A percentile compares a stretch with the other conserved stretches of the same genome.
Conservation (phyloP, 1,284 basidiomycete genomes). For the Somion occarium region DNA sequence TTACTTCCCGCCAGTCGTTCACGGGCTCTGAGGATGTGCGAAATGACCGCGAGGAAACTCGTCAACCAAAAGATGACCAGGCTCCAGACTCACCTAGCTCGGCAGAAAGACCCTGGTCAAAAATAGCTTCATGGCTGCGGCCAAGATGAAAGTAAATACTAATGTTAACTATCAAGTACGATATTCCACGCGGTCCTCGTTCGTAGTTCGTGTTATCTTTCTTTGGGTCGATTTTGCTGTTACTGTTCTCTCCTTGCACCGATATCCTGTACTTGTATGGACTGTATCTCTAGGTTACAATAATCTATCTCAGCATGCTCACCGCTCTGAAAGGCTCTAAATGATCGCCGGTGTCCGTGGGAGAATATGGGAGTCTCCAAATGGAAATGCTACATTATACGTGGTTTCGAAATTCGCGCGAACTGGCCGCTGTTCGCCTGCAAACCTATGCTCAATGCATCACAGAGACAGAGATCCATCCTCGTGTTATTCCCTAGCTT, state of each 20-base stretch:
- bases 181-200: neutral
- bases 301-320: neutral
- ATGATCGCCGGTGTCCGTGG: neutral
- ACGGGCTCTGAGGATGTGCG: slow-evolving; percentile 13
- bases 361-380: too few relatives aligned
- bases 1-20: slow-evolving; percentile 18
- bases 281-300: slow-evolving; percentile 3
- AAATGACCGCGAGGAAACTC: slow-evolving; percentile 1
- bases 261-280: slow-evolving; percentile 1
- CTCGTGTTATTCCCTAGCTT: too few relatives aligned
- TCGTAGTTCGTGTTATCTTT: slow-evolving; percentile 1
- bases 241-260: neutral
- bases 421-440: too few relatives aligned
- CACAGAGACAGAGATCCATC: too few relatives aligned
- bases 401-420: too few relatives aligned
- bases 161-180: neutral
- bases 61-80: neutral
- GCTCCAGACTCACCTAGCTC: neutral
- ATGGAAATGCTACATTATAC: too few relatives aligned
- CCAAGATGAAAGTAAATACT: slow-evolving; percentile 10
- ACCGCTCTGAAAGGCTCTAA: neutral
- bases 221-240: slow-evolving; percentile 1
- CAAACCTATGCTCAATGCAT: too few relatives aligned
- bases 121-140: slow-evolving; percentile 21
- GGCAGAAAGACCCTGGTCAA: slow-evolving; percentile 15